These are phyloP conservation scores for Cercospora zeina DNA, from an alignment of 2,329 filamentous ascomycete genomes.

Conservation along the genomic window DNA sequence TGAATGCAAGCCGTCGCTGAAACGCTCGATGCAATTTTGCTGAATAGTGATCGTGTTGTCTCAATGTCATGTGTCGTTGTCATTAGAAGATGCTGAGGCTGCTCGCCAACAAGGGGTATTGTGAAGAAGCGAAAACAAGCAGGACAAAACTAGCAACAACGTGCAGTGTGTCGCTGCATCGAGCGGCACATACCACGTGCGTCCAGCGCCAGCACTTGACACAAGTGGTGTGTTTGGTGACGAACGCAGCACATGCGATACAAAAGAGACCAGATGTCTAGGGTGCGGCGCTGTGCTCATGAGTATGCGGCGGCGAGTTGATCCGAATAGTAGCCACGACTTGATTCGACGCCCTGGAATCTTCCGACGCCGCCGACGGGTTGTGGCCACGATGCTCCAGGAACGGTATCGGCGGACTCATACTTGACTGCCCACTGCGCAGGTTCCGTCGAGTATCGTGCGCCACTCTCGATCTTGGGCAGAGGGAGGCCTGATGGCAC, in stretches of 20 bases:
- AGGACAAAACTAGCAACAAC: conserved; percentile 6
- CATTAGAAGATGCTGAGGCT: conserved; percentile 25
- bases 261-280: conserved; percentile 23
- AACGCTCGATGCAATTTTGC: conserved; percentile 20
- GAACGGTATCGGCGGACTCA: conserved; percentile 44
- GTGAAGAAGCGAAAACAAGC: conserved; percentile 18
- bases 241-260: conserved; percentile 35
- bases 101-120: conserved; percentile 22
- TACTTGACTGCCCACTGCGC: conserved; percentile 45
- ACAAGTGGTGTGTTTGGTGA: conserved; percentile 23
- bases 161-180: conserved; percentile 1
- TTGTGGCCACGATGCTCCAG: conserved; percentile 38
- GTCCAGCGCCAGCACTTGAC: conserved; percentile 27
- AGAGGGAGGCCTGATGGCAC: conserved; percentile 37
- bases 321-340: conserved; percentile 51
- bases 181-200: conserved; percentile 19
- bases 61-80: conserved; percentile 12
- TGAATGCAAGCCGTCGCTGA: conserved; percentile 22
- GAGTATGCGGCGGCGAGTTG: conserved; percentile 39
- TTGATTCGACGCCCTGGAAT: conserved; percentile 50
- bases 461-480: conserved; percentile 37
- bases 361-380: conserved; percentile 46
- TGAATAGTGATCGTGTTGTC: conserved; percentile 8
- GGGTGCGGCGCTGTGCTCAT: conserved; percentile 9
- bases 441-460: conserved; percentile 37